Evolutionary conservation across 2,329 filamentous ascomycete species (phyloP), one percentile per base, ranked within the genome.

Genomic region (Cryphonectria radicalis): DNA sequence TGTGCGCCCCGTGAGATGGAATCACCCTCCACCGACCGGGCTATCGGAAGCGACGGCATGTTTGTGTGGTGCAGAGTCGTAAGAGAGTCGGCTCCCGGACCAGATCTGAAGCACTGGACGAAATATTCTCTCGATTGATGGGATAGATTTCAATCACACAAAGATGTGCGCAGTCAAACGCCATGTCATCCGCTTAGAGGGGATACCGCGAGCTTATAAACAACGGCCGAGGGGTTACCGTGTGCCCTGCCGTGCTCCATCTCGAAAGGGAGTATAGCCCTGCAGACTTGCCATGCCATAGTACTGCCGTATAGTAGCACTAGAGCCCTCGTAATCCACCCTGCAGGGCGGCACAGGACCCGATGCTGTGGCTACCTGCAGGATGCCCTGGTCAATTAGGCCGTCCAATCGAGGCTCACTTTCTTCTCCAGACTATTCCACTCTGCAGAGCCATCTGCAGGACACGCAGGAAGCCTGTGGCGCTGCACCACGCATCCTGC

Each of bases 401-500:
- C 28, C 28, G 25, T 59, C 55, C 25, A 32, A 59, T 59, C 55
- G 55, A 35, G 13, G 6, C 17, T 32, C 14, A 59, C 28, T 59
- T n/a, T 59, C 55, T 32, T 19, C 13, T 32, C 25, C 55, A 28
- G 55, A 59, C 55, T 59, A 32, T 19, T 32, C 14, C 28, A 17
- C 35, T 19, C 5, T 59, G 55, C 55, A 32, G n/a, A 50, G 6
- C 53, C 53, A 32, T 17, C n/a, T 57, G 53, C 53, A 57, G 53
- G 25, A 57, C 25, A 17, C 25, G 59, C 32, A 63, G 60, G 60
- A 42, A 40, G 32, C 19, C 35, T 63, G 60, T 43, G 53, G 68
- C 40, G 63, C 43, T 67, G 68, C 64, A 63, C 46, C 37, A 43
- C 62, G 60, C 13, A 55, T 66, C 66, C 71, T 72, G 68, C 68